phyloP scores from a whole-genome alignment of 345 rosid species.

The Cardiospermum halicacabum region DNA sequence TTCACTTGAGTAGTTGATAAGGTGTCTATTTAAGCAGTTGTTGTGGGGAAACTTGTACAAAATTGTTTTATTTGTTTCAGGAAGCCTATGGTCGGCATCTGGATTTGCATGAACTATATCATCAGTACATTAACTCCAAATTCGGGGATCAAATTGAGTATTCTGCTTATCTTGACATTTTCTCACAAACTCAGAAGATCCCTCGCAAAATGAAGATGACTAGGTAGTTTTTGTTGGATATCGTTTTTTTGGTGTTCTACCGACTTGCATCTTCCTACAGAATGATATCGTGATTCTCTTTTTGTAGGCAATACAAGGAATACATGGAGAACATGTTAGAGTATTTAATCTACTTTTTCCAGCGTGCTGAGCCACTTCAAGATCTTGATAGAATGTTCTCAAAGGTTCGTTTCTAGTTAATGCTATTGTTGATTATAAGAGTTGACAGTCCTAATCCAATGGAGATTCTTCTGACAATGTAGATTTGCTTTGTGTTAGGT shows the following conservation, averaged over 20 bases:
- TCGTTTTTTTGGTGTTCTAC: slow-evolving; percentile 8
- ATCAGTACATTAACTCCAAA: slow-evolving; percentile 75
- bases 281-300: slow-evolving; percentile 2
- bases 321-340: slow-evolving; percentile 72
- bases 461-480: not conserved
- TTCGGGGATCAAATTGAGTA: slow-evolving; percentile 86
- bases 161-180: slow-evolving; percentile 73
- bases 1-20: not conserved
- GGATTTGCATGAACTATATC: slow-evolving; percentile 87
- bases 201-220: slow-evolving; percentile 60
- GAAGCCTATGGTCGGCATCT: slow-evolving; percentile 81
- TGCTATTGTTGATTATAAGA: slow-evolving; percentile 3
- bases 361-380: slow-evolving; percentile 91
- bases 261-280: slow-evolving; percentile 15
- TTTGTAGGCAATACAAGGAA: slow-evolving; percentile 73
- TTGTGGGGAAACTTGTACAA: not conserved
- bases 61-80: slow-evolving; percentile 33
- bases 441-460: not conserved
- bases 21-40: not conserved
- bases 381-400: slow-evolving; percentile 81
- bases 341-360: slow-evolving; percentile 70
- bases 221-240: slow-evolving; percentile 32
- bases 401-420: slow-evolving; percentile 41
- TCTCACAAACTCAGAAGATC: slow-evolving; percentile 56
- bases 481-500: slow-evolving; percentile 39